Evolutionary conservation across 177 flowering plant genomes (phyloP).

Genomic region (Telopea speciosissima): DNA sequence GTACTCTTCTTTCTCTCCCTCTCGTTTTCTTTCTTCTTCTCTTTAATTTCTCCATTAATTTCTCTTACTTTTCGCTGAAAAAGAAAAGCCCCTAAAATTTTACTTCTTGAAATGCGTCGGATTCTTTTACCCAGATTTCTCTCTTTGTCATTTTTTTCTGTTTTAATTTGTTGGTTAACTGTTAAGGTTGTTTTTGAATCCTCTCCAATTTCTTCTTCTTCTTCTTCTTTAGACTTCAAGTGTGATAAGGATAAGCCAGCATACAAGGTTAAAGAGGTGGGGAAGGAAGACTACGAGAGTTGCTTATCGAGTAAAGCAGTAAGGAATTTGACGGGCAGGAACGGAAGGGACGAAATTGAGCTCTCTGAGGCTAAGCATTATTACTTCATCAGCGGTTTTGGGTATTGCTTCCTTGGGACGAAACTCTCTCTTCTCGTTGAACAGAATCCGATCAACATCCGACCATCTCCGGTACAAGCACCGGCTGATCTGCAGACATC

Average conservation of each 20-base stretch:
- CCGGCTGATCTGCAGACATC: too few species aligned
- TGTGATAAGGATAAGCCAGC: too few species aligned
- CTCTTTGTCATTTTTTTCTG: background rate
- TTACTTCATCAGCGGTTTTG: slow-evolving; percentile 23
- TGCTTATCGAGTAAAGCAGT: slow-evolving; percentile 16
- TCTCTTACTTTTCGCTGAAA: too few species aligned
- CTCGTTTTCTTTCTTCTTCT: background rate
- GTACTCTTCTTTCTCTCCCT: slow-evolving; percentile 5
- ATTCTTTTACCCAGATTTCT: background rate
- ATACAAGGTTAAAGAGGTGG: slow-evolving; percentile 13
- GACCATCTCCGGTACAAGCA: background rate
- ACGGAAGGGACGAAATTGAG: slow-evolving; percentile 23
- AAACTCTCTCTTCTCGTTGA: slow-evolving; percentile 15
- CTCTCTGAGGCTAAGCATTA: slow-evolving; percentile 14
- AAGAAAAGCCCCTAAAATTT: too few species aligned
- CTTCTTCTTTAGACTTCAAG: too few species aligned
- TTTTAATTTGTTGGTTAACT: too few species aligned
- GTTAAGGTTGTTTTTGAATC: too few species aligned
- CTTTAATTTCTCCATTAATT: too few species aligned
- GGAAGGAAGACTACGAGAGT: slow-evolving; percentile 19
- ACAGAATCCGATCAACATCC: background rate
- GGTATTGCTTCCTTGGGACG: slow-evolving; percentile 26
- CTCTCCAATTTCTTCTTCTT: too few species aligned
- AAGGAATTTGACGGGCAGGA: slow-evolving; percentile 14
- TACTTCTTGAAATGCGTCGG: too few species aligned